Base-by-base conservation (phyloP, 2,329 filamentous ascomycete genomes). In the Coniochaeta pulveracea region DNA sequence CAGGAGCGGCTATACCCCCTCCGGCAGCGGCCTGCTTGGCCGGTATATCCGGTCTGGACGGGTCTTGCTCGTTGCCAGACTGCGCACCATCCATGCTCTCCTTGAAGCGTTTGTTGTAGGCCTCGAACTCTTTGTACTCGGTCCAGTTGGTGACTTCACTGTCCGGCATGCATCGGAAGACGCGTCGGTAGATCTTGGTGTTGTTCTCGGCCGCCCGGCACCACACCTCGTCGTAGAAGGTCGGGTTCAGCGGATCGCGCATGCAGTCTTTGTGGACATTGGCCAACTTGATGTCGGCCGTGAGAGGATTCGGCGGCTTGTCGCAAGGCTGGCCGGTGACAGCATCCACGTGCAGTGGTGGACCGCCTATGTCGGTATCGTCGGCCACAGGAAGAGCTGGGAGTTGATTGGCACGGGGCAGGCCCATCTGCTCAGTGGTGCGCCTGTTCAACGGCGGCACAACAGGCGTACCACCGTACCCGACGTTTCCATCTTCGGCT, bases 111-210 rank as follows among this genome's bases (percentile, higher is more conserved):
- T 81, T 76, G 12, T 71, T 69, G 52, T 95, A 96, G 4, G 76
- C 69, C 34, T 73, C 68, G 49, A 82, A 93, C 43, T 93, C 81
- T 41, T 84, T 80, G 57, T 98, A 98, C 42, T 93, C 83, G 43
- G 82, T 78, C 91, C 91, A 98, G 26, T 82, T 89, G 42, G 76
- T 80, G 17, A 94, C 91, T 50, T 95, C 85, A 33, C 79, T 95
- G 53, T 98, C 91, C 2, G 91, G 91, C 83, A 93, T 93, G 56
- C 88, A 95, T 29, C 88, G 78, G 63, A 98, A 98, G 7, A 98
- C 89, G 40, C 82, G 76, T 19, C 91, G 81, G 60, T 84, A 98
- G 30, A 98, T 72, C 51, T 86, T 89, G 3, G 91, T 98, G 54
- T 98, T 98, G 62, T 96, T 96, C 41, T 82, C 77, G 1, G 91